Base-by-base conservation (phyloP, 2,329 filamentous ascomycete genomes). In the Trichoderma sp. region DNA sequence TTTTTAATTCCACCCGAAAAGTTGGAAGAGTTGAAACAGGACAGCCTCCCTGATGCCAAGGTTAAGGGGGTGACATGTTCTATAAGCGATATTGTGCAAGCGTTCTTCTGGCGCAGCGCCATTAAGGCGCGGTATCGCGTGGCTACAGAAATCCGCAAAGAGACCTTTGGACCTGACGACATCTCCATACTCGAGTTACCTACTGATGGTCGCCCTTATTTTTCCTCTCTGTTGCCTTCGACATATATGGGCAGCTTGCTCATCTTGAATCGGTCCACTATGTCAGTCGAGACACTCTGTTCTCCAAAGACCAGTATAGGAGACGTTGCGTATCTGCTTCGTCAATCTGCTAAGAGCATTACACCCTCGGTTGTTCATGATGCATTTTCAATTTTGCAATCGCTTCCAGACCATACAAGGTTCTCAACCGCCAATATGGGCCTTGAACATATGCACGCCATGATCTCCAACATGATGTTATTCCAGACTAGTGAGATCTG, bases 1-100 rank as follows among this genome's bases (percentile, higher is more conserved):
- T 81, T 82, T 65, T 71, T 77, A 2, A 78, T 82, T n/a, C 67
- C 77, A 6, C 68, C 75, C 8, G 77, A 79, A 4, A 81, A 77
- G 1, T 26, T 77, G n/a, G 68, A 75, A 13, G 73, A 71, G 23
- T 3, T 64, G 61, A 47, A n/a, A n/a, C 23, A 47, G 17, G 17
- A 43, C n/a, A 26, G 17, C 36, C 1, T 26, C 12, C 23, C 36
- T n/a, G 36, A 64, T 47, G 23, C 15, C 11, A 26, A 47, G 26
- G 26, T 11, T 28, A 77, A 79, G 26, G 75, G 75, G 0, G 68
- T 74, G 7, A 72, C 77, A 15, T 71, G 72, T 0, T 82, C 81
- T 0, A 74, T 81, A 28, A 82, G 78, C 70, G 82, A 83, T 57
- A 80, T 82, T 9, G 73, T 83, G 2, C 80, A 83, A 72, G 82